Evolutionary conservation across 257 asterid species (phyloP).

Genomic region (Handroanthus guayacan): DNA sequence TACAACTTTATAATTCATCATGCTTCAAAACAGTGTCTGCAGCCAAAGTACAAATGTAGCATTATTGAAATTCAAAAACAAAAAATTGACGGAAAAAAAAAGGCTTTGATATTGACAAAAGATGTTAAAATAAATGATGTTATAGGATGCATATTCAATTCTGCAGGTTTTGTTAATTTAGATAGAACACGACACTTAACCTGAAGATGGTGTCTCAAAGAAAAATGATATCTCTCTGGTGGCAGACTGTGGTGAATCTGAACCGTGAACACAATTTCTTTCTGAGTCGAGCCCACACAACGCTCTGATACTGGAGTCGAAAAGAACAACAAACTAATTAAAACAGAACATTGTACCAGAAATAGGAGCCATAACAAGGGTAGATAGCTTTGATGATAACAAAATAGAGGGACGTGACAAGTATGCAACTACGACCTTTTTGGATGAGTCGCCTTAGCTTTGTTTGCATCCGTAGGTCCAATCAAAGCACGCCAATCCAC

Average conservation of each 20-base stretch:
- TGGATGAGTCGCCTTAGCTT: constrained; percentile 83
- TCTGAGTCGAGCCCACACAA: constrained; percentile 69
- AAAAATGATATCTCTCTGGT: constrained; percentile 74
- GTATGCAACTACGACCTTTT: constrained; percentile 56
- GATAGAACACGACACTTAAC: constrained; percentile 43
- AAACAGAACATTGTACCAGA: constrained; percentile 3
- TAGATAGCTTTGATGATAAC: constrained; percentile 1
- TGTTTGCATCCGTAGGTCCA: constrained; percentile 81
- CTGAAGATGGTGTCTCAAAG: constrained; percentile 60
- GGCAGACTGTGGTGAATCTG: constrained; percentile 83
- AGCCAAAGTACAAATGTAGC: constrained; percentile 32
- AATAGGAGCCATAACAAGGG: constrained; percentile 4
- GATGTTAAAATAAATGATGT: not conserved
- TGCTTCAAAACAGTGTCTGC: constrained; percentile 58
- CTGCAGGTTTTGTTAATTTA: not conserved
- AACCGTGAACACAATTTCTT: constrained; percentile 88
- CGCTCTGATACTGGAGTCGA: constrained; percentile 72
- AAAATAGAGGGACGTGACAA: constrained; percentile 14
- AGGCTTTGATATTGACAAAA: not conserved
- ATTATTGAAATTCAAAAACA: no score
- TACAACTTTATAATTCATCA: constrained; percentile 63
- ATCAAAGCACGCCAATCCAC: constrained; percentile 88
- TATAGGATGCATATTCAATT: not conserved
- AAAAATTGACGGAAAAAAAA: not conserved
- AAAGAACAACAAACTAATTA: not conserved